Conservation (phyloP, 176 grass and related monocot species). For the Oryza glaberrima region DNA sequence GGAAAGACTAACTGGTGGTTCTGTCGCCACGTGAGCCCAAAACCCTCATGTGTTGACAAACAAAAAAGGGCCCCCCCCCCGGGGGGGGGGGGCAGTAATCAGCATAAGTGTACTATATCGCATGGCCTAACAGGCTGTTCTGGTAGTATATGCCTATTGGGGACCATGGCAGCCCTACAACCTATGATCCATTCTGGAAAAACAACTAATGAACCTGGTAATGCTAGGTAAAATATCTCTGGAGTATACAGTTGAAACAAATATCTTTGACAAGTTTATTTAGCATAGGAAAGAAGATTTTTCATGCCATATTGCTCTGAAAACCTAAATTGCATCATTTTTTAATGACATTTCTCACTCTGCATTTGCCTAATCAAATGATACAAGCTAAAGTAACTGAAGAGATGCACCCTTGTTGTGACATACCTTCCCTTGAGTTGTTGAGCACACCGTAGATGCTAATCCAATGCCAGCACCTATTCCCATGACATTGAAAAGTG, state of each 20-base stretch:
- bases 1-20: too few relatives aligned
- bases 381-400: constrained; percentile 3
- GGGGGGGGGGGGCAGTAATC: background rate
- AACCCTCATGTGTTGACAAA: too few relatives aligned
- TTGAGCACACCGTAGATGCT: constrained; percentile 86
- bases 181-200: background rate
- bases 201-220: constrained; percentile 11
- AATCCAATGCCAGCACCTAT: constrained; percentile 87
- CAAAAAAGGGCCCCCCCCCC: too few relatives aligned
- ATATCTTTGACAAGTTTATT: background rate
- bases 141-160: background rate
- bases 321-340: background rate
- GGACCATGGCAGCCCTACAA: background rate
- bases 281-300: background rate
- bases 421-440: constrained; percentile 91
- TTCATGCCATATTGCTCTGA: constrained; percentile 8
- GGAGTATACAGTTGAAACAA: background rate
- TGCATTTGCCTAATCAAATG: constrained; percentile 4
- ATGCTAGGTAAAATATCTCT: background rate
- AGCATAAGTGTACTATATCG: constrained; percentile 16
- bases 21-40: too few relatives aligned
- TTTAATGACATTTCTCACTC: background rate
- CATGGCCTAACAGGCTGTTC: background rate
- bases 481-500: constrained; percentile 87
- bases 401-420: constrained; percentile 2